Conservation (phyloP, 257 asterid species). For the Solanum phureja region DNA sequence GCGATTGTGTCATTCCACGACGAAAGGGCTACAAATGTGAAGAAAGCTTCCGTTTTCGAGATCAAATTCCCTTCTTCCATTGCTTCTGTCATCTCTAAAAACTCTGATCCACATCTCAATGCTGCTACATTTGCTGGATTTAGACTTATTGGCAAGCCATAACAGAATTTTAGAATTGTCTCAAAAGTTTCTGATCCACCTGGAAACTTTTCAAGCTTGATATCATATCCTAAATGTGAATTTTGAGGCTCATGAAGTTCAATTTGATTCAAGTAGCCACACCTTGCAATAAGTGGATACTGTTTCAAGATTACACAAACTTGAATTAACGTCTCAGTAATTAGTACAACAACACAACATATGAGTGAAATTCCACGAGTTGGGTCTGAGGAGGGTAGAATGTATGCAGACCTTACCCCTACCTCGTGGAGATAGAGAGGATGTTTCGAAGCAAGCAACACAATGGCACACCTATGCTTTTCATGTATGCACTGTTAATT, state of each 20-base stretch:
- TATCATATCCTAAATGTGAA: conserved; percentile 23
- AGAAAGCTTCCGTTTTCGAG: conserved; percentile 66
- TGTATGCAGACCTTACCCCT: background rate
- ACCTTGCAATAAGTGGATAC: conserved; percentile 58
- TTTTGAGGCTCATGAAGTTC: conserved; percentile 25
- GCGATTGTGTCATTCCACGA: conserved; percentile 65
- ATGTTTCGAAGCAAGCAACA: too few relatives aligned
- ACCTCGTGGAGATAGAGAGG: background rate
- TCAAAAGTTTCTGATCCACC: conserved; percentile 77
- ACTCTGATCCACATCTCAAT: conserved; percentile 72
- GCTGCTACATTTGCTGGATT: conserved; percentile 51
- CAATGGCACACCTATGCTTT: too few relatives aligned
- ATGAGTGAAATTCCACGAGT: background rate
- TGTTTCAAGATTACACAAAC: conserved; percentile 26
- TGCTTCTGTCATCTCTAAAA: conserved; percentile 72
- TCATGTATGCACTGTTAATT: too few relatives aligned
- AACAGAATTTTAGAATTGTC: conserved; percentile 47
- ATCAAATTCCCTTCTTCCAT: conserved; percentile 79
- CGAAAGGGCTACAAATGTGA: conserved; percentile 68
- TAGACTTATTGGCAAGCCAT: conserved; percentile 45
- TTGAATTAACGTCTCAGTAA: background rate
- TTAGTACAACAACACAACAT: background rate
- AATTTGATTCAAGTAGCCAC: conserved; percentile 43
- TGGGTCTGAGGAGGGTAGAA: background rate
- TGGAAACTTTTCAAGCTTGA: conserved; percentile 60